These are phyloP conservation scores for Heliosperma pusillum DNA, from an alignment of 148 eudicot species.

Conservation along the genomic window DNA sequence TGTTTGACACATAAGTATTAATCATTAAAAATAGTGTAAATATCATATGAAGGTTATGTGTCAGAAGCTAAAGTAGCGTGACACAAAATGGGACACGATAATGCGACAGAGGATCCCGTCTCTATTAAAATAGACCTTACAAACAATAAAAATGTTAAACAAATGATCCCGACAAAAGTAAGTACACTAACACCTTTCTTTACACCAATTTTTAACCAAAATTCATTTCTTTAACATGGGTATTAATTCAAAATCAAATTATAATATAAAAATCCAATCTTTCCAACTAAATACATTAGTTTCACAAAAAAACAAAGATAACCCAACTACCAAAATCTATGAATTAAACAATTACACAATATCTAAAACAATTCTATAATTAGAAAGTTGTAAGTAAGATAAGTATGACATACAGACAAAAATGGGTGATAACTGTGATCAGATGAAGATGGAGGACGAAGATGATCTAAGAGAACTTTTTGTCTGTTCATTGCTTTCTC, in stretches of 20 bases:
- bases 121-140: too few relatives aligned
- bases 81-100: too few relatives aligned
- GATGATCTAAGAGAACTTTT: conserved; percentile 42
- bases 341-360: neutral
- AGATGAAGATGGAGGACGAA: conserved; percentile 39
- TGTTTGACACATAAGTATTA: too few relatives aligned
- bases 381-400: neutral
- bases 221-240: neutral
- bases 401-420: conserved; percentile 27
- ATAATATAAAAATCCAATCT: neutral
- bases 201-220: neutral
- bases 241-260: neutral
- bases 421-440: conserved; percentile 33
- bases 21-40: too few relatives aligned
- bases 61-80: too few relatives aligned
- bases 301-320: neutral
- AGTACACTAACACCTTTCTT: neutral
- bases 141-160: too few relatives aligned
- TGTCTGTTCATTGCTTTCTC: conserved; percentile 49
- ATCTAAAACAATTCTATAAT: neutral
- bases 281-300: neutral
- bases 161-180: too few relatives aligned
- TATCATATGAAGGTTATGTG: too few relatives aligned
- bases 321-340: neutral
- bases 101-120: too few relatives aligned